phyloP scores from a whole-genome alignment of 169 alveolate species.

The Amoebophrya sp. region DNA sequence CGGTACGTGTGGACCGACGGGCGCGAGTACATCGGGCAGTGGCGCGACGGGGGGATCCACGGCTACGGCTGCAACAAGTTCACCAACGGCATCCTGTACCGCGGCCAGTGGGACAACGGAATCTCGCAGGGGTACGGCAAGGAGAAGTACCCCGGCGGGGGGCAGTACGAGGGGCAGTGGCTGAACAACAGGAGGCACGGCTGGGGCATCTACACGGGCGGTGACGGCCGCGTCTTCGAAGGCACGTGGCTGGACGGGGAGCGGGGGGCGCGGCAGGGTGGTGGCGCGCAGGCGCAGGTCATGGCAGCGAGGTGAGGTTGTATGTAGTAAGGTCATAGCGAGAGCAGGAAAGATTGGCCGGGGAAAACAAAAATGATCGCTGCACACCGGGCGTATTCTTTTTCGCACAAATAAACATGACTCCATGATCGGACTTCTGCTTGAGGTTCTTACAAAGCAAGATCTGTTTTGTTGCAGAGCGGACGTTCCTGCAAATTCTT shows the following conservation, averaged over 20 bases:
- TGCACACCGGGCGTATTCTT: too few relatives aligned
- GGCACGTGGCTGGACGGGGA: conserved; percentile 23
- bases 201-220: conserved; percentile 15
- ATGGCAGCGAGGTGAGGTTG: too few relatives aligned
- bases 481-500: too few relatives aligned
- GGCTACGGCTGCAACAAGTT: neutral
- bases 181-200: neutral
- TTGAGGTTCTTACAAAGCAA: too few relatives aligned
- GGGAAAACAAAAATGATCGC: too few relatives aligned
- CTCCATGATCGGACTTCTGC: too few relatives aligned
- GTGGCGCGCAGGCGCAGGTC: too few relatives aligned
- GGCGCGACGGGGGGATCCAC: neutral
- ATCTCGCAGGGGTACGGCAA: conserved; percentile 12
- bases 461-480: too few relatives aligned
- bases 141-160: neutral
- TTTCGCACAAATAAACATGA: too few relatives aligned
- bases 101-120: conserved; percentile 21
- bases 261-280: neutral
- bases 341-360: too few relatives aligned
- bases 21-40: conserved; percentile 19
- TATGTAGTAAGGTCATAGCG: too few relatives aligned
- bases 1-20: conserved; percentile 30
- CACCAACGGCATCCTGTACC: neutral
- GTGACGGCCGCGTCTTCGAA: conserved; percentile 20
- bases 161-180: neutral